Evolutionary conservation across 1,139 yeast species (phyloP).

Genomic region (Saccharomyces hybrid): DNA sequence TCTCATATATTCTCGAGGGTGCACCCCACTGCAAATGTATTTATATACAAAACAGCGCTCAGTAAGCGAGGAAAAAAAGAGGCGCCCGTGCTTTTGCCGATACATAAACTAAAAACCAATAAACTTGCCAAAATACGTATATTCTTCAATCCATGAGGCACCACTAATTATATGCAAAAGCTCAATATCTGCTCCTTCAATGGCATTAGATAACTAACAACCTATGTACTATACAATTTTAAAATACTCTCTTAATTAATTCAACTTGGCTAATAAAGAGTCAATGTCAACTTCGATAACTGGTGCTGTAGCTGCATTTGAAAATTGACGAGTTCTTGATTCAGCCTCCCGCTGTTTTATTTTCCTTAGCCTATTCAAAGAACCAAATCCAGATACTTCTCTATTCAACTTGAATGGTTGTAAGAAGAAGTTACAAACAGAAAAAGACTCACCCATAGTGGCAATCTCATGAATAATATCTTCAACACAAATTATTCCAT

Average conservation of each 20-base stretch:
- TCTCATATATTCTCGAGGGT: background rate
- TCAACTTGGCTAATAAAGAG: slow-evolving; percentile 53
- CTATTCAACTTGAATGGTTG: slow-evolving; percentile 62
- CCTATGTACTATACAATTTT: slow-evolving; percentile 3
- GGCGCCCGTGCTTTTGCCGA: background rate
- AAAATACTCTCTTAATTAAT: slow-evolving; percentile 29
- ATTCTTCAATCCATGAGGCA: background rate
- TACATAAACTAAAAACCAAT: background rate
- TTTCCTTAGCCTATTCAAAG: slow-evolving; percentile 35
- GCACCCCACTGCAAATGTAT: background rate
- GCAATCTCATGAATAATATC: slow-evolving; percentile 67
- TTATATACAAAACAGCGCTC: background rate
- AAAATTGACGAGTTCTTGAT: slow-evolving; percentile 36
- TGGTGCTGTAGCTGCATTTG: slow-evolving; percentile 58
- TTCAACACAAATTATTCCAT: slow-evolving; percentile 70
- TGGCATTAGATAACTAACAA: background rate
- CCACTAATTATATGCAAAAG: background rate
- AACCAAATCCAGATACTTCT: slow-evolving; percentile 68
- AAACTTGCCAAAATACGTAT: background rate
- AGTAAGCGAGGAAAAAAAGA: background rate
- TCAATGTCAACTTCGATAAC: slow-evolving; percentile 66
- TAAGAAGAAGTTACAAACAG: slow-evolving; percentile 51
- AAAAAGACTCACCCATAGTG: slow-evolving; percentile 55
- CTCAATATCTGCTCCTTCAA: background rate
- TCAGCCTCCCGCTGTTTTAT: slow-evolving; percentile 37